Evolutionary conservation across 305 asterid genomes (phyloP), one percentile per base, ranked within the genome.

Genomic region (Petunia hybrid): DNA sequence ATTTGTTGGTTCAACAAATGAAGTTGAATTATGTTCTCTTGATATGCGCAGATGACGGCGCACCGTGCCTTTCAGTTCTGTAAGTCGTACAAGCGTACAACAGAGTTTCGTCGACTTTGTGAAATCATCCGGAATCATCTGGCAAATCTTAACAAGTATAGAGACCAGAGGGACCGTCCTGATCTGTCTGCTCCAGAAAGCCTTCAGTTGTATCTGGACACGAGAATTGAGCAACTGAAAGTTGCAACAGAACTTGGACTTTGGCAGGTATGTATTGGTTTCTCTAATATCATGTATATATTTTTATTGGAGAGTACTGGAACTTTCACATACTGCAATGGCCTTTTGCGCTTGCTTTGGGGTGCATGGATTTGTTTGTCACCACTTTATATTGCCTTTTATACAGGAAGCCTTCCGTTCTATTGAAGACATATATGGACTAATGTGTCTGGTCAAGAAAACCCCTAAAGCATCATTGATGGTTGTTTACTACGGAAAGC

Each of bases 1-100:
- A 71, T 71, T 46, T 71, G 43, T 31, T 46, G 77, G 43, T 46
- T 59, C 43, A 48, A 71, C 61, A 71, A 45, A 9, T 71, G 16
- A 46, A 71, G 48, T 63, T 78, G 61, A 40, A 63, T 62, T 35
- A 2, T 39, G 35, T 51, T 42, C 75, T 78, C 81, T 60, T 77
- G 57, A 62, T 62, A 63, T 79, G 55, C 36, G 45, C 77, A 87
- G 90, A 85, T 85, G 88, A 77, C 85, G 22, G 90, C 88, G 2
- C 88, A 83, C 62, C 88, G 87, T n/a, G 90, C 90, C 63, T 83
- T 87, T 78, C 88, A 87, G 80, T 87, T 87, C 40, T 87, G 90
- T 80, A 87, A 85, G 80, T 84, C 79, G 70, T 87, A 85, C 81
- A 87, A 85, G 62, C 83, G 90, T 7, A 83, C 84, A 36, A 87